A percentile compares a stretch with the other conserved stretches of the same genome.
These are phyloP conservation scores for Citrus australasica DNA, from an alignment of 345 rosid genomes.

Conservation along the genomic window DNA sequence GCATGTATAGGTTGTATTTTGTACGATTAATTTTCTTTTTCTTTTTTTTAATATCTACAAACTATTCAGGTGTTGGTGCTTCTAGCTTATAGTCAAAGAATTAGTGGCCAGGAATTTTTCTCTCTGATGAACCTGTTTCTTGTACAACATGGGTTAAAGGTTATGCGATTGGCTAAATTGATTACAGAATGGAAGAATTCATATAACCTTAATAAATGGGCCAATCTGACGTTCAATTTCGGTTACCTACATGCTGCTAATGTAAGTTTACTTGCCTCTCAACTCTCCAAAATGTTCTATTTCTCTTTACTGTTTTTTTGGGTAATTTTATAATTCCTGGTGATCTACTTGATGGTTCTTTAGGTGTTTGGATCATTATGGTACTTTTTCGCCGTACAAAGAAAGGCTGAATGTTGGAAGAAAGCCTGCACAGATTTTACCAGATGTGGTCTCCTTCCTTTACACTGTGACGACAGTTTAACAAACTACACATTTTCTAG, in stretches of 20 bases:
- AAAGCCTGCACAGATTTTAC: not conserved
- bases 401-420: constrained; percentile 1
- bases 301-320: not conserved
- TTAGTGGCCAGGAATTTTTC: constrained; percentile 22
- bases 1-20: no score
- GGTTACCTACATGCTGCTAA: constrained; percentile 33
- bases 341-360: no score
- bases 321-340: not conserved
- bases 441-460: not conserved
- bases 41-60: not conserved
- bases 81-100: constrained; percentile 16
- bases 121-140: constrained; percentile 27
- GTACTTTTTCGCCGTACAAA: not conserved
- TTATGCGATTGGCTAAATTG: constrained; percentile 26
- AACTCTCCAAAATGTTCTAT: no score
- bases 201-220: constrained; percentile 33
- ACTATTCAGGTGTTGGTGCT: constrained; percentile 23
- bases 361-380: not conserved
- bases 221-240: constrained; percentile 28
- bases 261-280: constrained; percentile 15
- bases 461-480: not conserved
- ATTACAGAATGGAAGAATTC: constrained; percentile 27
- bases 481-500: not conserved
- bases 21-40: not conserved
- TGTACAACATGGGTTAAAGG: constrained; percentile 31